Base-by-base conservation (phyloP, 1,139 yeast species). In the Meyerozyma guilliermondii region DNA sequence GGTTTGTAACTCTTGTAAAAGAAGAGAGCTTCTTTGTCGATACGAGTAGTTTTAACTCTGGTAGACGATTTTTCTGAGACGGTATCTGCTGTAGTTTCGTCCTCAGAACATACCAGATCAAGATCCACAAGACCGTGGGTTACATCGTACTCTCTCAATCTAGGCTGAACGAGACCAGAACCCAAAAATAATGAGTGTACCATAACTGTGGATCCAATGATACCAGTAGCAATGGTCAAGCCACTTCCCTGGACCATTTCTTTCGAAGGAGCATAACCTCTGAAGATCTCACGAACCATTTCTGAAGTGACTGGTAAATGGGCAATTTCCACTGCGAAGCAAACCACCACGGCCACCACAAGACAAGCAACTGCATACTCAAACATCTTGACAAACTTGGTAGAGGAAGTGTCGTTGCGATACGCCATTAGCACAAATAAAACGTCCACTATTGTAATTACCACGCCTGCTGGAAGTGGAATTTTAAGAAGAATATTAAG, bases 151-250 rank as follows among this genome's bases (percentile, higher is more conserved):
- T 80, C 84, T 42, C 85, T 61, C 41, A 84, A 66, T 43, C 92
- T 68, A 17, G 91, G 87, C 56, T 83, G 87, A 7, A 82, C 91
- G 46, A 85, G 64, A 1, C 87, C 87, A 5, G 88, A 81, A 0
- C 92, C 92, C 49, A 85, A 69, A 53, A 83, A 84, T 43, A 85
- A 66, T 17, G 87, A 80, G 56, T 85, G 92, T 30, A 89, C 87
- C 92, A 85, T 85, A 24, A 85, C 92, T 0, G 92, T 85, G 24
- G 92, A 87, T 57, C 94, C 94, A 39, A 87, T 67, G 51, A 87
- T 80, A 14, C 91, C 84, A 20, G 88, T 82, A 5, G 92, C 87
- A 39, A 82, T 77, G 47, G 86, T 81, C 57, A 86, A 65, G 7
- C 94, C 92, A 43, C 68, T 68, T 10, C 80, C 78, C 40, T 75